Base-by-base conservation (phyloP, 2,329 filamentous ascomycete genomes). In the Orbilia ellipsospora region DNA sequence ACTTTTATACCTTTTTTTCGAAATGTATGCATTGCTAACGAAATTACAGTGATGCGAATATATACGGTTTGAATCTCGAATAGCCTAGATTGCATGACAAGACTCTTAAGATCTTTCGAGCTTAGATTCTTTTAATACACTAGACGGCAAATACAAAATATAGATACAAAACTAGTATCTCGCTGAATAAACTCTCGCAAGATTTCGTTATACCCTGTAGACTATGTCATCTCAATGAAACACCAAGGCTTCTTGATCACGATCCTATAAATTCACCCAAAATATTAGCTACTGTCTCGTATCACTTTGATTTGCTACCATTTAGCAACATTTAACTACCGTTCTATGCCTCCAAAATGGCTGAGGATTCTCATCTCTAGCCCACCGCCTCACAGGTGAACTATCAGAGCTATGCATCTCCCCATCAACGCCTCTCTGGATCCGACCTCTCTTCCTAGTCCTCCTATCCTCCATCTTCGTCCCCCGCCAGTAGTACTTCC, bases 311-410 rank as follows among this genome's bases (percentile, higher is more conserved):
- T 23, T 2, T 4, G 23, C 31, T 10, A 6, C 10, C 6, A 36
- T 2, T 10, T 6, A 6, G 31, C 10, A 36, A 36, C 31, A 36
- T 23, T 0, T 15, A 23, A 62, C 67, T 44, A 66, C 57, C 50
- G 20, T 48, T 60, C 63, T 60, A 60, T 63, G 70, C 50, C 63
- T 56, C 70, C 70, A 68, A 23, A 74, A 74, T 10, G 63, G 70
- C 1, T 23, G 20, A 16, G 31, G 56, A 20, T 52, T 45, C 26
- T 63, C 57, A 36, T 62, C 42, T 28, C 70, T 56, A 50, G 51
- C 59, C 70, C 63, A 74, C 23, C 70, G 48, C n/a, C 70, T 67
- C 26, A 55, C 70, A 13, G 70, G 70, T 16, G 70, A 74, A 31
- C 70, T 74, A 42, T 55, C 59, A 13, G 48, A 57, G 5, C 63